Conservation (phyloP, 1,284 basidiomycete species). For the Phlebopus sp. region DNA sequence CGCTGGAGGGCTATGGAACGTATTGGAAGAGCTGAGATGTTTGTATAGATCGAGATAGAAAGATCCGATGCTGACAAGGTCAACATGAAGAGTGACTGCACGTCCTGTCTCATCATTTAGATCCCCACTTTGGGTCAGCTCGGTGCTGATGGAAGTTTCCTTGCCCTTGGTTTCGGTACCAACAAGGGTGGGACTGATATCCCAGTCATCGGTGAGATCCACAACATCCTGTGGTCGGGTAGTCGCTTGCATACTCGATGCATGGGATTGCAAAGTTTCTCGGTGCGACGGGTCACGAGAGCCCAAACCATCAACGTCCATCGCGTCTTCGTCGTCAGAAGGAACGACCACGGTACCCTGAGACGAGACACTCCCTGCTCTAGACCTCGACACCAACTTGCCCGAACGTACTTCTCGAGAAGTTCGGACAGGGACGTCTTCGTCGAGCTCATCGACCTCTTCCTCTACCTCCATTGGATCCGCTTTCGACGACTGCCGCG, state of each 20-base stretch:
- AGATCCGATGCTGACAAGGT: constrained; percentile 39
- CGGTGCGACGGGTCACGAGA: neutral
- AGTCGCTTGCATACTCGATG: neutral
- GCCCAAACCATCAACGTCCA: constrained; percentile 24
- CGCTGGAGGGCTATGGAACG: neutral
- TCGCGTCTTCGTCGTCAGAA: constrained; percentile 28
- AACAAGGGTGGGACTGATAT: constrained; percentile 26
- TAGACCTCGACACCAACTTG: constrained; percentile 1
- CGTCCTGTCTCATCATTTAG: too few relatives aligned
- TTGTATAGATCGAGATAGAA: constrained; percentile 25
- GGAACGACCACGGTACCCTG: constrained; percentile 21
- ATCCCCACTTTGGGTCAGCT: neutral
- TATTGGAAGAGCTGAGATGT: neutral
- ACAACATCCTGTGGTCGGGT: constrained; percentile 14
- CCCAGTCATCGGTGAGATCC: constrained; percentile 29
- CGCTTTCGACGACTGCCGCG: constrained; percentile 6
- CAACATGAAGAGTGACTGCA: constrained; percentile 42
- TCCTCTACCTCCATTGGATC: constrained; percentile 7
- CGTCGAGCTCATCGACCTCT: constrained; percentile 21
- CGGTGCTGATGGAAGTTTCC: constrained; percentile 10
- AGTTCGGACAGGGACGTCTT: neutral
- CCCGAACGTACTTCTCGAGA: neutral
- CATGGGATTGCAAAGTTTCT: neutral
- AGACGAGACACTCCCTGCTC: constrained; percentile 19
- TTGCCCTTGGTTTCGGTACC: constrained; percentile 21